These are phyloP conservation scores for Phylloporus sp. DNA, from an alignment of 768 basidiomycete genomes.

Conservation along the genomic window DNA sequence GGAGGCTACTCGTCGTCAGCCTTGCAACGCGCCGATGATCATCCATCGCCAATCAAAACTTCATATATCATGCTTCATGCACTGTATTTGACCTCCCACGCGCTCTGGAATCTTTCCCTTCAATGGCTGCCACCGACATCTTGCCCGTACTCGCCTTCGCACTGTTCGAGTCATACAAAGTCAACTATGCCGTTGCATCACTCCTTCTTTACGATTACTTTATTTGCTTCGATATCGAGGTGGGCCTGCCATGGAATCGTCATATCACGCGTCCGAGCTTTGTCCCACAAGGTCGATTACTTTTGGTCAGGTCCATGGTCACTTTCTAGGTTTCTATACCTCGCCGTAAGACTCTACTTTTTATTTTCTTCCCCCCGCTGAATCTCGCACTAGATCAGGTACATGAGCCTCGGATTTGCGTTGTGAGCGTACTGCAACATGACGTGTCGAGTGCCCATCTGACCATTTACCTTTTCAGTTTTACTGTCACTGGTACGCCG, in stretches of 20 bases:
- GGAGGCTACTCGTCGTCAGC: no score
- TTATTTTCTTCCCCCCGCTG: background rate
- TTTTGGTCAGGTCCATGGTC: slow-evolving; percentile 4
- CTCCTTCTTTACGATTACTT: slow-evolving; percentile 6
- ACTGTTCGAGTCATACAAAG: background rate
- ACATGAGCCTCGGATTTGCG: background rate
- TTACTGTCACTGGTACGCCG: background rate
- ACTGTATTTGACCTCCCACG: no score
- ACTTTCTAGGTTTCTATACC: slow-evolving; percentile 6
- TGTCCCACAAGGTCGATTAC: background rate
- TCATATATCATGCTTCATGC: no score
- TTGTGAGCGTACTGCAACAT: background rate
- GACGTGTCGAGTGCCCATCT: background rate
- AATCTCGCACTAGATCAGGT: slow-evolving; percentile 3
- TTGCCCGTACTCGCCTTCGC: background rate
- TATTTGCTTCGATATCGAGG: slow-evolving; percentile 5
- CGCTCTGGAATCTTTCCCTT: background rate
- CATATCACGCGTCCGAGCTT: background rate
- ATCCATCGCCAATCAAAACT: no score
- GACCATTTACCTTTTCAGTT: background rate
- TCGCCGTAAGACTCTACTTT: background rate
- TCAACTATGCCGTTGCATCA: background rate
- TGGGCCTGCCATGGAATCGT: background rate
- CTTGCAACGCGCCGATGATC: no score
- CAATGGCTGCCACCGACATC: background rate